These are phyloP conservation scores for Trichoderma aggressivum DNA, from an alignment of 2,329 filamentous ascomycete species.

Conservation along the genomic window DNA sequence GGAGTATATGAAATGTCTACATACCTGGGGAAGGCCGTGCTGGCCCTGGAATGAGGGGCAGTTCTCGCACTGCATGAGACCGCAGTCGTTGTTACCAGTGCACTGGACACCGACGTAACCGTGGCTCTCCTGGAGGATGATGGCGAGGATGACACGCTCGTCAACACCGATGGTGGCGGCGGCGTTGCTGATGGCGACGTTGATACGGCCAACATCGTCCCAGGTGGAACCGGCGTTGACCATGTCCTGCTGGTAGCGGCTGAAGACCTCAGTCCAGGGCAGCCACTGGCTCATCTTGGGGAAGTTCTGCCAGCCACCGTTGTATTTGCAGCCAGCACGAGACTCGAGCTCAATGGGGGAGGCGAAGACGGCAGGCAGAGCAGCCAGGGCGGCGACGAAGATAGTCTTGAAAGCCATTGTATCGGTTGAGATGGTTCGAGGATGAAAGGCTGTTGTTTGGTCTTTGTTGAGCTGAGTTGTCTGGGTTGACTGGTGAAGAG, in stretches of 20 bases:
- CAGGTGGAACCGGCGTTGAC: conserved; percentile 3
- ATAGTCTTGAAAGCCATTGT: conserved; percentile 16
- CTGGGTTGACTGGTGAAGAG: background rate
- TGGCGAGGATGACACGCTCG: conserved; percentile 12
- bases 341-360: background rate
- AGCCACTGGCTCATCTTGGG: conserved; percentile 2
- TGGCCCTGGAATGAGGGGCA: background rate
- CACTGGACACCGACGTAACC: conserved; percentile 5
- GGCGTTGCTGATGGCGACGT: conserved; percentile 2
- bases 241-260: conserved; percentile 12
- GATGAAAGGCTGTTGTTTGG: background rate
- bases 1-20: background rate
- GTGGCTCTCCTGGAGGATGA: conserved; percentile 9
- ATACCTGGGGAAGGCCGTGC: conserved; percentile 1
- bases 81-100: conserved; percentile 5
- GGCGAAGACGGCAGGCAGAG: conserved; percentile 1
- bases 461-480: background rate
- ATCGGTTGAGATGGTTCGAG: background rate
- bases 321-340: background rate
- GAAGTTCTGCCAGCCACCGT: conserved; percentile 8
- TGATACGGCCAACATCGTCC: conserved; percentile 16
- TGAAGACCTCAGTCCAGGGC: background rate
- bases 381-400: conserved; percentile 10
- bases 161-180: conserved; percentile 10
- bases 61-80: conserved; percentile 9